Conservation (phyloP, 1,139 yeast species). For the Meyerozyma elateridarum region DNA sequence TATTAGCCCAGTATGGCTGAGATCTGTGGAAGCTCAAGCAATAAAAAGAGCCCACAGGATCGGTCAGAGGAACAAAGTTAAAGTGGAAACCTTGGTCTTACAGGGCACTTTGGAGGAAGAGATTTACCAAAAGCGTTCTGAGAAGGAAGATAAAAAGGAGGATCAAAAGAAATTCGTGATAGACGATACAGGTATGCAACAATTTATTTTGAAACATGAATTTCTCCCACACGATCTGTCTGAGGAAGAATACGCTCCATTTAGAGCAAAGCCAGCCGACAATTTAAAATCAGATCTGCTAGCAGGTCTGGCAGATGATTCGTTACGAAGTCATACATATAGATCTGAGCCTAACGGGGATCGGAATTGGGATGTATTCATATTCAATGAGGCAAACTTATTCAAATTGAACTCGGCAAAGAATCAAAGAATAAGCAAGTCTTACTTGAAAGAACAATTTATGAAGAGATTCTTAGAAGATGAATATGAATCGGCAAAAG, state of each 20-base stretch:
- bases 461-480: slow-evolving; percentile 16
- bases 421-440: slow-evolving; percentile 20
- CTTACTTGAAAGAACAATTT: slow-evolving; percentile 20
- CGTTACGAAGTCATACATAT: slow-evolving; percentile 22
- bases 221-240: slow-evolving; percentile 31
- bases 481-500: slow-evolving; percentile 8
- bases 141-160: slow-evolving; percentile 15
- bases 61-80: slow-evolving; percentile 54
- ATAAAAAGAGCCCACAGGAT: slow-evolving; percentile 71
- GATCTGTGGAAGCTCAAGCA: slow-evolving; percentile 68
- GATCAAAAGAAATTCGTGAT: slow-evolving; percentile 31
- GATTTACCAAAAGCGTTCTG: slow-evolving; percentile 42
- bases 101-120: slow-evolving; percentile 64
- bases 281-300: background rate
- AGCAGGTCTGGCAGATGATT: slow-evolving; percentile 15
- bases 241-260: slow-evolving; percentile 28
- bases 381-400: slow-evolving; percentile 43
- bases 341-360: slow-evolving; percentile 4
- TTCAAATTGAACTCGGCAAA: slow-evolving; percentile 26
- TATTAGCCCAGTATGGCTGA: slow-evolving; percentile 66
- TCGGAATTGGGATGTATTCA: slow-evolving; percentile 38
- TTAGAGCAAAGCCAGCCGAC: slow-evolving; percentile 20
- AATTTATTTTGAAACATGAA: slow-evolving; percentile 46
- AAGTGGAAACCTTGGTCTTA: slow-evolving; percentile 62
- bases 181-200: slow-evolving; percentile 55